Percentiles rank a stretch among this genome's conserved stretches.
phyloP scores from a whole-genome alignment of 2,329 filamentous ascomycete species.

The Eutypella sp. region DNA sequence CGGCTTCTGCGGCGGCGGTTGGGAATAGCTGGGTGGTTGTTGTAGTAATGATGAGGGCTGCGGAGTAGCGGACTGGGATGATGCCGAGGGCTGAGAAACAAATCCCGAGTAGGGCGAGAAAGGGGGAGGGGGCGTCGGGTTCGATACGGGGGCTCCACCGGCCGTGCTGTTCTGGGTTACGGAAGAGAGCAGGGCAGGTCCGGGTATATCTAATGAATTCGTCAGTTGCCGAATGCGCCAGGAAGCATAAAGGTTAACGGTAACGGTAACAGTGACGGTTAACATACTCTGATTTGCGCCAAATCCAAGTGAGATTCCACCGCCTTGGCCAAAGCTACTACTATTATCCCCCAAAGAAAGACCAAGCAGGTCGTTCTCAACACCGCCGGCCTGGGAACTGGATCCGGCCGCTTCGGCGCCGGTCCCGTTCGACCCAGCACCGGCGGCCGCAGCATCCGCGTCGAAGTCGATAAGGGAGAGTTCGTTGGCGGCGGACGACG shows the following conservation, averaged over 20 bases:
- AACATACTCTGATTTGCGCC: constrained; percentile 62
- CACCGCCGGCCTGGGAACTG: constrained; percentile 52
- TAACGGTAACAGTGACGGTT: not conserved
- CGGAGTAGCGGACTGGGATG: constrained; percentile 49
- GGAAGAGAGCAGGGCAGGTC: constrained; percentile 60
- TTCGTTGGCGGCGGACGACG: constrained; percentile 64
- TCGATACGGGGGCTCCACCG: constrained; percentile 32
- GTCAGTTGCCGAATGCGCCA: constrained; percentile 19
- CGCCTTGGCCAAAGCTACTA: constrained; percentile 63
- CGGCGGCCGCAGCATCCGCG: constrained; percentile 54
- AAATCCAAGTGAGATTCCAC: constrained; percentile 79
- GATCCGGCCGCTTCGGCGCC: constrained; percentile 35
- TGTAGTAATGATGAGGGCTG: constrained; percentile 44
- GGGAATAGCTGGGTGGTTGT: constrained; percentile 42
- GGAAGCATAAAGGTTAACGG: not conserved
- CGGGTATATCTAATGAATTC: constrained; percentile 52
- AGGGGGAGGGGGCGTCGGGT: constrained; percentile 37
- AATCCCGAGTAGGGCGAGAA: constrained; percentile 54
- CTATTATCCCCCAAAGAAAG: constrained; percentile 69
- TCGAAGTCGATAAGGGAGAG: constrained; percentile 93
- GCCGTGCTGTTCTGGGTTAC: constrained; percentile 57
- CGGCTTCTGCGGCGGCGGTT: constrained; percentile 28
- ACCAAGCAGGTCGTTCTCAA: constrained; percentile 89
- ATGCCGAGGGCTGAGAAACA: constrained; percentile 42
- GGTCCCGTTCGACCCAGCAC: constrained; percentile 20